Conservation (phyloP, 495 filamentous ascomycete genomes). For the Trichoderma parareesei region DNA sequence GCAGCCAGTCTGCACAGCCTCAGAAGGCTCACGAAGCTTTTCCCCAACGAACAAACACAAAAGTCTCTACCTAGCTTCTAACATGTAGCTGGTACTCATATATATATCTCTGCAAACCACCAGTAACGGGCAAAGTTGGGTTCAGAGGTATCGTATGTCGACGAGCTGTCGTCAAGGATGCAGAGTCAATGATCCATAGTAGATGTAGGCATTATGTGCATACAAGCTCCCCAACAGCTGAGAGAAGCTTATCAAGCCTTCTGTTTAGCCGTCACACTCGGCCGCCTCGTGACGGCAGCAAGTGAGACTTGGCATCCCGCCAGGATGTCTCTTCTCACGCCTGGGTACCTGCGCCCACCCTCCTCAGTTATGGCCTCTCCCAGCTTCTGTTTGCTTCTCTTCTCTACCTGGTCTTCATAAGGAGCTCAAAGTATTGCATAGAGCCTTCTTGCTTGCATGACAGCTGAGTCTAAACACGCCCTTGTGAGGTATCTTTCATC, state of each 20-base stretch:
- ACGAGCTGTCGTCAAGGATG: background rate
- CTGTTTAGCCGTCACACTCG: background rate
- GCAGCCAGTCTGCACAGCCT: background rate
- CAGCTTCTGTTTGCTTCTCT: too few relatives aligned
- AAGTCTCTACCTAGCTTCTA: background rate
- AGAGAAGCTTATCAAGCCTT: too few relatives aligned
- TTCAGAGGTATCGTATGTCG: too few relatives aligned
- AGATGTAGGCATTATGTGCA: background rate
- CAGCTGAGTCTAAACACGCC: too few relatives aligned
- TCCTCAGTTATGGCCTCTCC: background rate
- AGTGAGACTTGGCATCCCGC: background rate
- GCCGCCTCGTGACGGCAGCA: background rate
- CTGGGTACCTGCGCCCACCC: background rate
- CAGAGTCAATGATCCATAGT: background rate
- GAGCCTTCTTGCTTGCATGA: too few relatives aligned
- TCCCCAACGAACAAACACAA: background rate
- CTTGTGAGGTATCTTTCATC: too few relatives aligned
- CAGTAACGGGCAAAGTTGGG: too few relatives aligned
- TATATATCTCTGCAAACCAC: too few relatives aligned
- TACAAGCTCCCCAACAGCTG: too few relatives aligned
- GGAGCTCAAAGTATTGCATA: too few relatives aligned
- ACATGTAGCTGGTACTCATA: too few relatives aligned
- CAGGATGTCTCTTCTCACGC: background rate
- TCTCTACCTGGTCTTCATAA: too few relatives aligned
- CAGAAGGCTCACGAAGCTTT: background rate